phyloP scores from a whole-genome alignment of 257 asterid genomes.

The Osmanthus fragrans region DNA sequence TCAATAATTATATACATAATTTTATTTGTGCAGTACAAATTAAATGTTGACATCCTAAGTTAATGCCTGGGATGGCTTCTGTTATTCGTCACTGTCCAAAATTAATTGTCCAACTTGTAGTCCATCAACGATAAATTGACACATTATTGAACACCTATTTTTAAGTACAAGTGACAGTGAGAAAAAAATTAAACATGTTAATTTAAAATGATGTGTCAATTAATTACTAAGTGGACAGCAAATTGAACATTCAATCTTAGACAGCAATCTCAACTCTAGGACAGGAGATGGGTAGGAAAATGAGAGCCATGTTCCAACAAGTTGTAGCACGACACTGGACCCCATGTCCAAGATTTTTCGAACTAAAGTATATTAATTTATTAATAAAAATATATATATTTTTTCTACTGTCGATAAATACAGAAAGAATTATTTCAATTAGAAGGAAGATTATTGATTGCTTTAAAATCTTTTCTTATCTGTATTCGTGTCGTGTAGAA shows the following conservation, averaged over 20 bases:
- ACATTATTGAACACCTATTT: too few species aligned
- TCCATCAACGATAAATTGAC: too few species aligned
- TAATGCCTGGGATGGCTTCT: not conserved
- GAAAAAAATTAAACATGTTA: too few species aligned
- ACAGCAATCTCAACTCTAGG: too few species aligned
- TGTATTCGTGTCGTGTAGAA: not conserved
- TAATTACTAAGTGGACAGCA: too few species aligned
- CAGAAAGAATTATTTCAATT: not conserved
- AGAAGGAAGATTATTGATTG: not conserved
- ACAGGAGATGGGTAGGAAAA: not conserved
- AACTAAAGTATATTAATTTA: not conserved
- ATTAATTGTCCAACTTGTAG: too few species aligned
- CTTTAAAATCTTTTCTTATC: not conserved
- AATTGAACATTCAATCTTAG: too few species aligned
- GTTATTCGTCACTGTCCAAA: too few species aligned
- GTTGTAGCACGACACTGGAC: conserved; percentile 23
- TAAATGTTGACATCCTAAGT: not conserved
- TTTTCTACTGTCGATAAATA: not conserved
- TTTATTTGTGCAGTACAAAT: not conserved
- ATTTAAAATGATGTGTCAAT: too few species aligned
- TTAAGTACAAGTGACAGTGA: too few species aligned
- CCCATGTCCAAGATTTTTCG: not conserved
- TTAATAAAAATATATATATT: not conserved
- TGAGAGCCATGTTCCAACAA: conserved; percentile 3
- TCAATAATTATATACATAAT: not conserved